Evolutionary conservation across 345 rosid species (phyloP).

Genomic region (Boechera divaricarpa): DNA sequence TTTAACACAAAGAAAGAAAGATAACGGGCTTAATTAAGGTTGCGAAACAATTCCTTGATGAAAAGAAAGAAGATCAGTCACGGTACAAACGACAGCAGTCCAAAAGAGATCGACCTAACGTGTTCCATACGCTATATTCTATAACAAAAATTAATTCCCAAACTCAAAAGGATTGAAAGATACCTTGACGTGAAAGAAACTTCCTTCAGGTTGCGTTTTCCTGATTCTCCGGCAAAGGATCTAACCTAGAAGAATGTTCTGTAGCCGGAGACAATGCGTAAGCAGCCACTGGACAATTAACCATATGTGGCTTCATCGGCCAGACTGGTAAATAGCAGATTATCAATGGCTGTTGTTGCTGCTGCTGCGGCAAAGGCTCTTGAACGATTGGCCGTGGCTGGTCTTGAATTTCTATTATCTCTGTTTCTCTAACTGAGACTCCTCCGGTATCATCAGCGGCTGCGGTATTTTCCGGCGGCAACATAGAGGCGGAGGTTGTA

Average conservation of each 20-base stretch:
- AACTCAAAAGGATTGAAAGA: background rate
- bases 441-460: background rate
- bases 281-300: slow-evolving; percentile 2
- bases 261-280: slow-evolving; percentile 15
- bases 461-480: background rate
- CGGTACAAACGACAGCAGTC: background rate
- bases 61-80: too few species aligned
- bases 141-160: background rate
- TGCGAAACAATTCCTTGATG: too few species aligned
- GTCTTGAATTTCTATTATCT: slow-evolving; percentile 9
- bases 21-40: too few species aligned
- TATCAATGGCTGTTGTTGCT: background rate
- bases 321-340: slow-evolving; percentile 22
- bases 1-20: too few species aligned
- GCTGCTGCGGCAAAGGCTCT: slow-evolving; percentile 11
- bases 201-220: slow-evolving; percentile 7
- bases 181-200: slow-evolving; percentile 22
- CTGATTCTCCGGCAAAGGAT: background rate
- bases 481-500: background rate
- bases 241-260: slow-evolving; percentile 2
- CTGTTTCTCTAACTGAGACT: slow-evolving; percentile 23
- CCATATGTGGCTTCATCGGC: slow-evolving; percentile 27
- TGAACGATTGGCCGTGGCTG: slow-evolving; percentile 3
- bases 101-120: background rate
- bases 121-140: slow-evolving; percentile 15